These are phyloP conservation scores for Russula olivacea DNA, from an alignment of 768 basidiomycete species.

Conservation along the genomic window DNA sequence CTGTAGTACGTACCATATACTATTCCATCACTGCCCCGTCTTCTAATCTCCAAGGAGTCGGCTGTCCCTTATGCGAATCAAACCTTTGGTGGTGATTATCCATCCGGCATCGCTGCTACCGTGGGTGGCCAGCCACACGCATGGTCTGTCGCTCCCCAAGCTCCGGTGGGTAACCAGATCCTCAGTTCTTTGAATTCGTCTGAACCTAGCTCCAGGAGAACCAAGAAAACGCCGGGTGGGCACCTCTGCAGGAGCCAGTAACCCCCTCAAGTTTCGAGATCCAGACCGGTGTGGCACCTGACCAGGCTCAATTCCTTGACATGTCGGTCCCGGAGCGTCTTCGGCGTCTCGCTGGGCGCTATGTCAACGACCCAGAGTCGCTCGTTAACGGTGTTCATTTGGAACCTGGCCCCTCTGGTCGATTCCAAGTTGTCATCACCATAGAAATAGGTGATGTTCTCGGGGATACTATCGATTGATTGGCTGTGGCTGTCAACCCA, in stretches of 20 bases:
- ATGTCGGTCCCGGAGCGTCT: no score
- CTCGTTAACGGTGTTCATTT: no score
- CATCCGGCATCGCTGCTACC: not conserved
- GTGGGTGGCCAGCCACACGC: not conserved
- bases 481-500: no score
- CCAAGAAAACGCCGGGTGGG: not conserved
- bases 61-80: not conserved
- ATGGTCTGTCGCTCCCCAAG: not conserved
- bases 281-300: not conserved
- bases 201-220: not conserved
- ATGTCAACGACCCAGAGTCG: no score
- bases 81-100: no score
- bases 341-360: no score
- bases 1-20: not conserved
- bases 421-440: no score
- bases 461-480: no score
- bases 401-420: no score
- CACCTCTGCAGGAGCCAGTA: not conserved
- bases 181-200: not conserved
- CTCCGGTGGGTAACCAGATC: not conserved
- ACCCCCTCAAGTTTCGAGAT: not conserved
- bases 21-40: not conserved
- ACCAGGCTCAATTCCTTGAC: not conserved
- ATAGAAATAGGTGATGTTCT: no score
- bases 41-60: not conserved